Evolutionary conservation across 768 basidiomycete genomes (phyloP).

Genomic region (Dentipellis sp.): DNA sequence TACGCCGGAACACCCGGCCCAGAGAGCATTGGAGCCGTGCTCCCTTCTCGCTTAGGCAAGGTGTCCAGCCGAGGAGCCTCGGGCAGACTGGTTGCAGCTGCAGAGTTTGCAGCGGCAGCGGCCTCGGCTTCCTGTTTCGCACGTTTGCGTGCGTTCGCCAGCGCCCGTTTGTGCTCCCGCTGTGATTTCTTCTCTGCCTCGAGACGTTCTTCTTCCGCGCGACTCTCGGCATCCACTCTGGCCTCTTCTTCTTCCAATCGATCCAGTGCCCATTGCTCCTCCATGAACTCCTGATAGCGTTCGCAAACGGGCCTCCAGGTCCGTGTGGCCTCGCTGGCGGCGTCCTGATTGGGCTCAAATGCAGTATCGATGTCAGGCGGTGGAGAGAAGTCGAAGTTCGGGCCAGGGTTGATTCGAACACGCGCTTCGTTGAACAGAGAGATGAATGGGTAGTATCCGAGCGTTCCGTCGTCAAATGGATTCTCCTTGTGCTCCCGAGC

Average conservation of each 20-base stretch:
- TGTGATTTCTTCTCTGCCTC: conserved; percentile 57
- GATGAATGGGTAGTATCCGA: conserved; percentile 94
- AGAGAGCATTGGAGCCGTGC: neutral
- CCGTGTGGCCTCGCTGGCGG: conserved; percentile 19
- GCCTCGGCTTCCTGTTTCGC: conserved; percentile 29
- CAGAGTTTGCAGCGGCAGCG: neutral
- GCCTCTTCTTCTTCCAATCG: conserved; percentile 67
- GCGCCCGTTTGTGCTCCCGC: conserved; percentile 37
- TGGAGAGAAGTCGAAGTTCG: conserved; percentile 74
- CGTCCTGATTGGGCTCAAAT: conserved; percentile 31
- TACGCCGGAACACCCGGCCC: too few species aligned
- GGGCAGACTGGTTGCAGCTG: neutral
- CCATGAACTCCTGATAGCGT: conserved; percentile 77
- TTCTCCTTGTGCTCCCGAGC: conserved; percentile 71
- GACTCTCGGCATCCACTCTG: conserved; percentile 26
- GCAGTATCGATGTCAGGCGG: conserved; percentile 68
- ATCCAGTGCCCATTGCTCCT: conserved; percentile 76
- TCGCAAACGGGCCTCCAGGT: conserved; percentile 79
- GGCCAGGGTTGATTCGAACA: conserved; percentile 82
- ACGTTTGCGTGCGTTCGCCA: conserved; percentile 43
- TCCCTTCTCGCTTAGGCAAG: neutral
- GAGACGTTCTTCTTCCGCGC: conserved; percentile 48
- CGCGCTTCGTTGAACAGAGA: conserved; percentile 88
- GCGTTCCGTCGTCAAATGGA: conserved; percentile 84
- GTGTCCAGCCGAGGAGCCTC: neutral